Percentiles rank a stretch among this genome's conserved stretches.
Evolutionary conservation across 75 land plant species (phyloP).

Genomic region (Pinus albicaulis): DNA sequence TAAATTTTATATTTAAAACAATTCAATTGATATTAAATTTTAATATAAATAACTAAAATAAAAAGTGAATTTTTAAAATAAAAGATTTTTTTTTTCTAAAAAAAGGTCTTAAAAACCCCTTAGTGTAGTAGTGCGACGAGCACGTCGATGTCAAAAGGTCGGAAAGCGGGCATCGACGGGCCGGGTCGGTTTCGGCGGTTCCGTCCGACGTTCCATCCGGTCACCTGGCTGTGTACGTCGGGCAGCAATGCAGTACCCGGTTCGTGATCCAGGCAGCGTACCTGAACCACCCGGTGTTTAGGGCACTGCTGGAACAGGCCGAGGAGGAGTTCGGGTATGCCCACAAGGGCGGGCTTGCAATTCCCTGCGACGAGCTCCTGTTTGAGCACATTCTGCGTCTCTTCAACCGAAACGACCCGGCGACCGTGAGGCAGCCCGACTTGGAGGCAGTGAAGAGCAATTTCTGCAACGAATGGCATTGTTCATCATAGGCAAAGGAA

Average conservation of each 20-base stretch:
- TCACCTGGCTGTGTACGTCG: slow-evolving; percentile 50
- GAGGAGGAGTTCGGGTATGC: slow-evolving; percentile 45
- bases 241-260: slow-evolving; percentile 17
- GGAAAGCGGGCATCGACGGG: no score
- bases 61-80: no score
- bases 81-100: no score
- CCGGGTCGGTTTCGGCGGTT: no score
- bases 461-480: not conserved
- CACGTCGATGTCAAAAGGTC: no score
- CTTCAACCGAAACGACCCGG: slow-evolving; percentile 3
- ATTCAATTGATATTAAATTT: no score
- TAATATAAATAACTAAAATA: no score
- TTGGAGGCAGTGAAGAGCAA: not conserved
- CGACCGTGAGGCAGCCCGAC: not conserved
- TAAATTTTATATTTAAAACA: no score
- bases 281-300: slow-evolving; percentile 39
- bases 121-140: no score
- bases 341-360: slow-evolving; percentile 32
- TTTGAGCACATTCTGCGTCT: slow-evolving; percentile 32
- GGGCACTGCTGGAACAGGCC: slow-evolving; percentile 23
- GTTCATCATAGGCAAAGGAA: not conserved
- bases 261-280: slow-evolving; percentile 35
- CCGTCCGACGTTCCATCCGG: slow-evolving; percentile 24
- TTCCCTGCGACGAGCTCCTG: slow-evolving; percentile 38
- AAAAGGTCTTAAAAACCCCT: no score